These are phyloP conservation scores for Candida lessepsii DNA, from an alignment of 805 yeast genomes.

Conservation along the genomic window DNA sequence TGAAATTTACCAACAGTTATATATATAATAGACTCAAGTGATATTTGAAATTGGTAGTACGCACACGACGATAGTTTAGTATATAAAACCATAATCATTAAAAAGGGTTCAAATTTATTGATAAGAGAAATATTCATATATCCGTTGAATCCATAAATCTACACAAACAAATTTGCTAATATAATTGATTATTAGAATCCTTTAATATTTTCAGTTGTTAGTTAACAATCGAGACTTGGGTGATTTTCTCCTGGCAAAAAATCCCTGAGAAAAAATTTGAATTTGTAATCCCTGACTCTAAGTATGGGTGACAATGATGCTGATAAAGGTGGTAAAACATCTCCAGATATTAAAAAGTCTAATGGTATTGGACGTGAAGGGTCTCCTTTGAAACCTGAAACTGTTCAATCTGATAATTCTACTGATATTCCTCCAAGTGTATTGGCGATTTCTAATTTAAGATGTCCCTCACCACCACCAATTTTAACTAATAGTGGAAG, in stretches of 20 bases:
- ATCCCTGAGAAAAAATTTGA: constrained; percentile 6
- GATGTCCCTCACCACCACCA: constrained; percentile 77
- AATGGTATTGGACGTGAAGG: background rate
- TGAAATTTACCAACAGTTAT: no score
- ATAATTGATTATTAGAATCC: no score
- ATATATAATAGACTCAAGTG: no score
- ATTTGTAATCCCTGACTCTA: constrained; percentile 4
- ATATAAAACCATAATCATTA: no score
- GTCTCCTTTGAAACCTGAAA: constrained; percentile 11
- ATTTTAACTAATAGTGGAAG: constrained; percentile 38
- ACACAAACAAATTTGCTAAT: no score
- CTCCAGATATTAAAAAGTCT: no score
- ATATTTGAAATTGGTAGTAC: background rate
- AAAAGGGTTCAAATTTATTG: no score
- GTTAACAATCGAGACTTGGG: no score
- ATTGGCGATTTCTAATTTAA: constrained; percentile 54
- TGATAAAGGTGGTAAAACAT: background rate
- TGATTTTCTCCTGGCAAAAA: background rate
- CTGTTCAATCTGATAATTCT: background rate
- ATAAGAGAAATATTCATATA: no score
- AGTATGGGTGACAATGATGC: constrained; percentile 1
- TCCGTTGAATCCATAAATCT: no score
- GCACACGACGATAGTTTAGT: background rate
- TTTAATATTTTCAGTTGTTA: no score
- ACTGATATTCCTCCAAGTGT: constrained; percentile 43